Evolutionary conservation across 306 rosid genomes (phyloP).

Genomic region (Betula pendula): DNA sequence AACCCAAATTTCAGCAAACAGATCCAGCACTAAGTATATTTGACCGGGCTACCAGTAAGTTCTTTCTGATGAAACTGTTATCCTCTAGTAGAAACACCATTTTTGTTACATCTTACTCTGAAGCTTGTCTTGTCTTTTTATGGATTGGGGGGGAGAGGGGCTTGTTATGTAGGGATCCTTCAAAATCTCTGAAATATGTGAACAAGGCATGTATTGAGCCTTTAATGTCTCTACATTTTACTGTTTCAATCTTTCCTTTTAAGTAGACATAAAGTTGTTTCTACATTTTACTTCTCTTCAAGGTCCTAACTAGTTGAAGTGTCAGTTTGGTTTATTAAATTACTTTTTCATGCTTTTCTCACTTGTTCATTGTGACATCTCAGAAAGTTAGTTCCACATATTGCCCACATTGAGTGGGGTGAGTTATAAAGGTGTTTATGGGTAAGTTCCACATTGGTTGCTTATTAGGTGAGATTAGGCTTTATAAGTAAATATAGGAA

Average conservation of each 20-base stretch:
- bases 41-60: conserved; percentile 16
- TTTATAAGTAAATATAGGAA: too few species aligned
- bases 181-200: neutral
- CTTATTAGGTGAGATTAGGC: too few species aligned
- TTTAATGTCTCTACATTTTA: neutral
- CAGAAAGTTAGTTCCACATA: too few species aligned
- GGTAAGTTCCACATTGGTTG: too few species aligned
- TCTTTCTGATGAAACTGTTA: neutral
- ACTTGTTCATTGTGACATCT: neutral
- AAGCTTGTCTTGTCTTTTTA: neutral
- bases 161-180: neutral
- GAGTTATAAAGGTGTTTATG: too few species aligned
- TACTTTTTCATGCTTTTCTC: neutral
- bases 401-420: too few species aligned
- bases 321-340: neutral
- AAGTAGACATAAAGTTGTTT: neutral
- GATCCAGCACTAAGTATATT: conserved; percentile 13
- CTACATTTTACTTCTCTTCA: neutral
- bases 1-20: conserved; percentile 18
- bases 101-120: neutral
- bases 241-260: neutral
- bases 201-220: neutral
- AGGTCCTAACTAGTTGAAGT: neutral
- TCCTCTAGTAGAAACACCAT: neutral
- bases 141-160: too few species aligned